These are phyloP conservation scores for Populus ilicifolia DNA, from an alignment of 345 rosid species.

Conservation along the genomic window DNA sequence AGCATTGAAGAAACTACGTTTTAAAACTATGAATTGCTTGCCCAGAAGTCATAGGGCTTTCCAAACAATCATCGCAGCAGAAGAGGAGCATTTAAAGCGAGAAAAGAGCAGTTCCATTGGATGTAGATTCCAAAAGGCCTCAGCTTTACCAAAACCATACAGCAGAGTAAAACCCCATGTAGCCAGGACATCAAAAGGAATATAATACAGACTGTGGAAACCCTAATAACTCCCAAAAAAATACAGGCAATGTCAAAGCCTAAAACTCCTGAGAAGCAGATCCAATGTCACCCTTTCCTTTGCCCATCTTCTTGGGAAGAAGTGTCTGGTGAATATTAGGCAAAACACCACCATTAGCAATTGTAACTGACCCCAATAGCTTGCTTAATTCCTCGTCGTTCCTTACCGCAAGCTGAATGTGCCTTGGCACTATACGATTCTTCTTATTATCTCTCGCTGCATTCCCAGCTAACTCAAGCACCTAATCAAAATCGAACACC, in stretches of 20 bases:
- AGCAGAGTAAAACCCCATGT: background rate
- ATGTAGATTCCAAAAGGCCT: background rate
- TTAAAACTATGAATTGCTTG: too few species aligned
- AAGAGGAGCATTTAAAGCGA: background rate
- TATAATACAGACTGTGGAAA: conserved; percentile 10
- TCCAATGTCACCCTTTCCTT: conserved; percentile 59
- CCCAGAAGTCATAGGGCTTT: background rate
- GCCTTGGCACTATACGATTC: conserved; percentile 65
- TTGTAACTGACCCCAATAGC: conserved; percentile 57
- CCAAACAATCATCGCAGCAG: background rate
- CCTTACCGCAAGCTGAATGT: conserved; percentile 67
- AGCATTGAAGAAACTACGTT: background rate
- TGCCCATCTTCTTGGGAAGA: conserved; percentile 46
- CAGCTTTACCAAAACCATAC: background rate
- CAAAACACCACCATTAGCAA: conserved; percentile 70
- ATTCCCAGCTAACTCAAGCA: conserved; percentile 71
- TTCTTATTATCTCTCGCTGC: conserved; percentile 81
- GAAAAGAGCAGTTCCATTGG: background rate
- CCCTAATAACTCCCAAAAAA: background rate
- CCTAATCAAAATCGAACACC: conserved; percentile 22
- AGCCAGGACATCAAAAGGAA: background rate
- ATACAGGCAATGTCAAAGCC: background rate
- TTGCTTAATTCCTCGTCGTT: conserved; percentile 68
- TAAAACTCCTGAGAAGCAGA: conserved; percentile 56
- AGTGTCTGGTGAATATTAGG: conserved; percentile 66